Conservation (phyloP, 768 basidiomycete genomes). For the Gloeostereum incarnatum region DNA sequence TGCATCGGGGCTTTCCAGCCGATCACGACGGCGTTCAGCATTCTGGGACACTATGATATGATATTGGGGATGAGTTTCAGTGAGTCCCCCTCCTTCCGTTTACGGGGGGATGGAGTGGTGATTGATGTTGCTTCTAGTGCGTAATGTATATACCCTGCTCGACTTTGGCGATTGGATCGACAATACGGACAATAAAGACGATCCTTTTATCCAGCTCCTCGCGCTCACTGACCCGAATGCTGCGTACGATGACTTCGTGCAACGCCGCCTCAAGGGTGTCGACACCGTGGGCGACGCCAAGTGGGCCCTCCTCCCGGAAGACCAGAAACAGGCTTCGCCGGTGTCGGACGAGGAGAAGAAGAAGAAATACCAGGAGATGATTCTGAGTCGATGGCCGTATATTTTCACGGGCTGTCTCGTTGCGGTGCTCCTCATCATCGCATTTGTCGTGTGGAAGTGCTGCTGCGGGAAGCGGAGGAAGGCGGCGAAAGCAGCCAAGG, state of each 20-base stretch:
- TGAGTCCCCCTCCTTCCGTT: constrained; percentile 22
- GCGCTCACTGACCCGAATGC: constrained; percentile 41
- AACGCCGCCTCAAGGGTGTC: constrained; percentile 47
- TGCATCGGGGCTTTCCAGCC: constrained; percentile 79
- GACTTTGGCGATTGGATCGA: constrained; percentile 65
- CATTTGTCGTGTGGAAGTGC: constrained; percentile 50
- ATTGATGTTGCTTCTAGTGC: constrained; percentile 35
- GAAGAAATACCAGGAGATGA: constrained; percentile 50
- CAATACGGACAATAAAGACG: constrained; percentile 29
- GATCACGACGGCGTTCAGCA: constrained; percentile 69
- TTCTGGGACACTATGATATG: constrained; percentile 73
- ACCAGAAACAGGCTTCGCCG: constrained; percentile 53
- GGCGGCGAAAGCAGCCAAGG: constrained; percentile 8
- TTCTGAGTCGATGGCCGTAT: constrained; percentile 67
- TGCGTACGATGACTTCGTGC: constrained; percentile 60
- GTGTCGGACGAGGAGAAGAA: constrained; percentile 58
- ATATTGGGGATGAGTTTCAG: constrained; percentile 77
- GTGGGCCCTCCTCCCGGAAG: constrained; percentile 51
- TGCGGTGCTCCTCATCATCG: constrained; percentile 33
- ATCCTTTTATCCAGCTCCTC: constrained; percentile 66
- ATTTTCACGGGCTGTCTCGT: constrained; percentile 54
- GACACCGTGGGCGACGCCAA: constrained; percentile 45
- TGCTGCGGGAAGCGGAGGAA: constrained; percentile 34
- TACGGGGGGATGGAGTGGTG: neutral
- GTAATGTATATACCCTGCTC: constrained; percentile 65